phyloP scores from a whole-genome alignment of 2,329 filamentous ascomycete species.

The Bertia moriformis region DNA sequence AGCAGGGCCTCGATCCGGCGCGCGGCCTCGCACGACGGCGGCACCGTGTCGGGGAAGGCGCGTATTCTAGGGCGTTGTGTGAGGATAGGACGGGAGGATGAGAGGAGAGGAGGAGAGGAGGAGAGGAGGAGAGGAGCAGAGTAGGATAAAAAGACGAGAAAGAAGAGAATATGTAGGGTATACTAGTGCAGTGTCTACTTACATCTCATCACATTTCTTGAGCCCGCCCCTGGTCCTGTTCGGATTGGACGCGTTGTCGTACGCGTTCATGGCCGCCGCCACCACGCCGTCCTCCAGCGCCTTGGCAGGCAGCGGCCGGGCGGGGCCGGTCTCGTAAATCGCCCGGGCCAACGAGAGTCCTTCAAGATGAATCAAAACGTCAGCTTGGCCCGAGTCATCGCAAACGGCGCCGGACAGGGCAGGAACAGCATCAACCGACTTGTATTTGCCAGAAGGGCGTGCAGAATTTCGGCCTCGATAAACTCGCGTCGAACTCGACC shows the following conservation, averaged over 20 bases:
- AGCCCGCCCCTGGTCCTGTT: slow-evolving; percentile 63
- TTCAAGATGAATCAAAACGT: neutral
- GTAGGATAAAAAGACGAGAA: neutral
- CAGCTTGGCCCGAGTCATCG: neutral
- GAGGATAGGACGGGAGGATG: neutral
- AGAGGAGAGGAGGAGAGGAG: slow-evolving; percentile 7
- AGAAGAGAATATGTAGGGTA: slow-evolving; percentile 2
- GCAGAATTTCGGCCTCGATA: slow-evolving; percentile 60
- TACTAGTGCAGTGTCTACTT: slow-evolving; percentile 15
- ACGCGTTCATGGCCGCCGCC: slow-evolving; percentile 50
- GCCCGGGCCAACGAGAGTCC: slow-evolving; percentile 48
- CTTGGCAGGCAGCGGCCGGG: slow-evolving; percentile 30
- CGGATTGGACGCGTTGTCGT: slow-evolving; percentile 71
- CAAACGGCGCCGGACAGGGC: no score
- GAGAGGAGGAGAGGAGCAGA: slow-evolving; percentile 7
- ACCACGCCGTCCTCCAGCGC: slow-evolving; percentile 46
- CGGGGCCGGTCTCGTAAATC: slow-evolving; percentile 38
- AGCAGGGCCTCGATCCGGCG: slow-evolving; percentile 49
- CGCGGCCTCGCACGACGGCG: slow-evolving; percentile 30
- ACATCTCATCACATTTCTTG: slow-evolving; percentile 67
- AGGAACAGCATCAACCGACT: slow-evolving; percentile 33
- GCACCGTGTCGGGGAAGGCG: slow-evolving; percentile 45
- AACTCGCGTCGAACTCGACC: slow-evolving; percentile 43
- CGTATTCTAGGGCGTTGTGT: no score
- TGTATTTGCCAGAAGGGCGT: slow-evolving; percentile 44